Evolutionary conservation across 1,284 basidiomycete species (phyloP).

Genomic region (Ustilago nuda): DNA sequence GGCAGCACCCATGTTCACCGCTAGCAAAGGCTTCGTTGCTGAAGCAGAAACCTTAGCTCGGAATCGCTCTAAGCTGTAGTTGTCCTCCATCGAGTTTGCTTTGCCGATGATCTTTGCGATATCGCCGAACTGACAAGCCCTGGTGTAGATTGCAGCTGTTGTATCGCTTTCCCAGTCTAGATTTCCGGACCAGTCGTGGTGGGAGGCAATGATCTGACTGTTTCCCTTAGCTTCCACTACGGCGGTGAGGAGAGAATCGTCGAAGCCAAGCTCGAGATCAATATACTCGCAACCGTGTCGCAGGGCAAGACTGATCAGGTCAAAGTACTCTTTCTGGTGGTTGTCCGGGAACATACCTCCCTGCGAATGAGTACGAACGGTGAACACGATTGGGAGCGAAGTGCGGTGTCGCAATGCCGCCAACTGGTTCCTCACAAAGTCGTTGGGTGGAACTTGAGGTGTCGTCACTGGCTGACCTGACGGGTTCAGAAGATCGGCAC

Average conservation of each 20-base stretch:
- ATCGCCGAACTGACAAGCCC: conserved; percentile 74
- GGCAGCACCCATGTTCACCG: conserved; percentile 90
- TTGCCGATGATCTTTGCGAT: conserved; percentile 92
- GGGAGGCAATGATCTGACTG: conserved; percentile 88
- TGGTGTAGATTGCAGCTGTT: conserved; percentile 71
- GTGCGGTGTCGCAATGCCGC: conserved; percentile 82
- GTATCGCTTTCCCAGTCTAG: conserved; percentile 82
- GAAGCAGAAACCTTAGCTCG: conserved; percentile 71
- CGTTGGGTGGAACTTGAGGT: conserved; percentile 76
- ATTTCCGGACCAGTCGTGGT: conserved; percentile 90
- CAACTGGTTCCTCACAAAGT: conserved; percentile 85
- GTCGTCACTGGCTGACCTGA: conserved; percentile 67
- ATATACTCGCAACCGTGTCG: conserved; percentile 90
- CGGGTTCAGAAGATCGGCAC: conserved; percentile 86
- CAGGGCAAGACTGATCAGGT: conserved; percentile 82
- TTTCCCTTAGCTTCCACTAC: conserved; percentile 78
- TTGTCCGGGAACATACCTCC: conserved; percentile 91
- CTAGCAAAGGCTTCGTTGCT: conserved; percentile 77
- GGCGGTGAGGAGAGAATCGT: conserved; percentile 75
- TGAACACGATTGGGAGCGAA: conserved; percentile 88
- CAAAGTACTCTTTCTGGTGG: conserved; percentile 79
- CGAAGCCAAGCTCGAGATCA: conserved; percentile 87
- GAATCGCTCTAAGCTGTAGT: conserved; percentile 83
- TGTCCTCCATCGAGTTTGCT: conserved; percentile 81
- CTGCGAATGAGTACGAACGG: conserved; percentile 86